phyloP scores from a whole-genome alignment of 768 basidiomycete species.

The Tylopilus rubrobrunneus region DNA sequence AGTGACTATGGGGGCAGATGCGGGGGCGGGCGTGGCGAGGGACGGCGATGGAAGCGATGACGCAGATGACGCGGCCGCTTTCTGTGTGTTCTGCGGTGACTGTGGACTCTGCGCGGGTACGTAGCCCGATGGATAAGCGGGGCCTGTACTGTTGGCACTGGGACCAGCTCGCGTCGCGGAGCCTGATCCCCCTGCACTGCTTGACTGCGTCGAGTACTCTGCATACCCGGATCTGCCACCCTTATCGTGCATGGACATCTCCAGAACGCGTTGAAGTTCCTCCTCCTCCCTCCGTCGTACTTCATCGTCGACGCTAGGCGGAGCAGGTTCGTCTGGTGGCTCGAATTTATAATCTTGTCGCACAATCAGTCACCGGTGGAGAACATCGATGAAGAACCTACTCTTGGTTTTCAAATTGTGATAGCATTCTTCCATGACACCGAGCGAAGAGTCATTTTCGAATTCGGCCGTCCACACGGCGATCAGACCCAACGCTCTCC shows the following conservation, averaged over 20 bases:
- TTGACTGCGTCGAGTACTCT: conserved; percentile 38
- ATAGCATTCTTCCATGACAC: conserved; percentile 90
- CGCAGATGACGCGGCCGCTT: conserved; percentile 24
- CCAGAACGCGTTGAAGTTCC: conserved; percentile 87
- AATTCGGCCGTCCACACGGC: conserved; percentile 85
- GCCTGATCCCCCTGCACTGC: conserved; percentile 35
- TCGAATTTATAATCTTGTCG: conserved; percentile 69
- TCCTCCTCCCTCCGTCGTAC: conserved; percentile 85
- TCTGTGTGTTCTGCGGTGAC: conserved; percentile 38
- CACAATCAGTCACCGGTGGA: conserved; percentile 10
- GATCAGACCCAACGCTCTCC: conserved; percentile 65
- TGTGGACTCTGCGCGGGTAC: conserved; percentile 51
- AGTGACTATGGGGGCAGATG: conserved; percentile 49
- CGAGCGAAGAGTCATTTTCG: conserved; percentile 71
- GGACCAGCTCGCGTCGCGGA: conserved; percentile 20
- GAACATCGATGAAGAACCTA: conserved; percentile 29
- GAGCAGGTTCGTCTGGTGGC: conserved; percentile 54
- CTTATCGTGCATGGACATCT: conserved; percentile 89
- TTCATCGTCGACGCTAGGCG: conserved; percentile 73
- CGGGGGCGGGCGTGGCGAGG: conserved; percentile 11
- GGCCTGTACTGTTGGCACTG: conserved; percentile 20
- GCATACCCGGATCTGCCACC: conserved; percentile 68
- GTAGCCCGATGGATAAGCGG: conserved; percentile 51
- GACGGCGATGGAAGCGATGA: conserved; percentile 25
- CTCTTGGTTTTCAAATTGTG: conserved; percentile 80